Evolutionary conservation across 2,329 filamentous ascomycete genomes (phyloP), one percentile per base, ranked within the genome.

Genomic region (Venturia effusa): DNA sequence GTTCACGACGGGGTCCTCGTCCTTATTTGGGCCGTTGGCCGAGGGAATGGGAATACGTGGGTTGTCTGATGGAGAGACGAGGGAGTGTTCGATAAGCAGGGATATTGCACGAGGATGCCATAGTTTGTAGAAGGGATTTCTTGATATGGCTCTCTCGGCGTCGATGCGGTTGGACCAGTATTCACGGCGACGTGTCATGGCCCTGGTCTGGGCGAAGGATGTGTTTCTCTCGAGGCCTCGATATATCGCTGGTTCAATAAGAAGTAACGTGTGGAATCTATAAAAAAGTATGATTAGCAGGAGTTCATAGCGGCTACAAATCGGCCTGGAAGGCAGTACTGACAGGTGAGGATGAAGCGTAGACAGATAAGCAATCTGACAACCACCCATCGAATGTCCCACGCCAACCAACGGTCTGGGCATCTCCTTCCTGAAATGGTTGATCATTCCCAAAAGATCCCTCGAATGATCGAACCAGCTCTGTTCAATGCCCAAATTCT

Each of bases 381-480:
- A 83, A 67, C 79, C 88, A 70, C 89, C 89, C 75, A 90, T 88
- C 66, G 88, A 91, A 75, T 93, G 89, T 19, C 88, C 89, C 43
- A 93, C 73, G 64, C 87, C 89, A 67, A 92, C 74, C 34, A 92
- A 78, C 8, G 89, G 89, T 0, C 85, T 84, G 5, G 87, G 86
- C 80, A 89, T 88, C 66, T 85, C 77, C 10, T 80, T 77, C 57
- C 88, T 87, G 73, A 91, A 88, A 61, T 82, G 79, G 74, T 92
- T 92, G 76, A 89, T 81, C 70, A 92, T 79, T 70, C 89, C 84
- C n/a, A 89, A 78, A 10, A 92, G 81, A 72, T 93, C 89, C 45
- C 89, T 83, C 45, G 87, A 75, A 71, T 89, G 83, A 76, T 93
- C 89, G 67, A 84, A 79, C 89, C 89, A 93, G 68, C n/a, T 59